Evolutionary conservation across 768 basidiomycete species (phyloP).

Genomic region (Cystobasidium ongulense): DNA sequence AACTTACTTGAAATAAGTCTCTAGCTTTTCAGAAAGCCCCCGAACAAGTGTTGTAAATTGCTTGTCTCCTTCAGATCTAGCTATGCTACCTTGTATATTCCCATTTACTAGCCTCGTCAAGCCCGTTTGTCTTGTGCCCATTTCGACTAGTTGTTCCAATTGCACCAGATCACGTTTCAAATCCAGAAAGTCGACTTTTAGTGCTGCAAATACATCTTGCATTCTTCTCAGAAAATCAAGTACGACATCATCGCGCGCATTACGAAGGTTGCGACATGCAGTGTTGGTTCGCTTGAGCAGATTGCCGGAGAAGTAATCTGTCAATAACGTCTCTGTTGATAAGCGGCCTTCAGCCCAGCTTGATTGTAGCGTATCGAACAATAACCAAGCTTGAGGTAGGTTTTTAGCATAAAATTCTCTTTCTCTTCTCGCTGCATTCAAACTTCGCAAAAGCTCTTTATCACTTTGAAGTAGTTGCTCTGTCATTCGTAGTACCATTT

Average conservation of each 20-base stretch:
- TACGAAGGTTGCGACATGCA: background rate
- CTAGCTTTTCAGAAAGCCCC: background rate
- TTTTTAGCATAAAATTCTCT: background rate
- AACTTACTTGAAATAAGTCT: background rate
- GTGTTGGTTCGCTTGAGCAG: background rate
- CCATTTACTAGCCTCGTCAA: constrained; percentile 28
- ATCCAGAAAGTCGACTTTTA: background rate
- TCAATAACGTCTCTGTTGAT: background rate
- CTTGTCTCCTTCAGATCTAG: background rate
- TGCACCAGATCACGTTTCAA: background rate
- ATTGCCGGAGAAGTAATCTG: constrained; percentile 13
- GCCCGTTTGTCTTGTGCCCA: constrained; percentile 1
- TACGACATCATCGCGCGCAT: constrained; percentile 19
- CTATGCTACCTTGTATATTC: constrained; percentile 20
- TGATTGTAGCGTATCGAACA: constrained; percentile 12
- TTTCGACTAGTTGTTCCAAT: constrained; percentile 15
- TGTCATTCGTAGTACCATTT: background rate
- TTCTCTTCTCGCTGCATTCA: constrained; percentile 9
- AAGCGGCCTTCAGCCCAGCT: constrained; percentile 5
- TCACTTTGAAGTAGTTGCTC: background rate
- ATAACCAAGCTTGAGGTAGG: constrained; percentile 8
- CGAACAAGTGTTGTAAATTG: constrained; percentile 11
- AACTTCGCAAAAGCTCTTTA: background rate
- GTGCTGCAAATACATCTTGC: background rate
- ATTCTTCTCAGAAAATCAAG: background rate